Conservation (phyloP, 2,329 filamentous ascomycete genomes). For the Dichotomopilus funicola region DNA sequence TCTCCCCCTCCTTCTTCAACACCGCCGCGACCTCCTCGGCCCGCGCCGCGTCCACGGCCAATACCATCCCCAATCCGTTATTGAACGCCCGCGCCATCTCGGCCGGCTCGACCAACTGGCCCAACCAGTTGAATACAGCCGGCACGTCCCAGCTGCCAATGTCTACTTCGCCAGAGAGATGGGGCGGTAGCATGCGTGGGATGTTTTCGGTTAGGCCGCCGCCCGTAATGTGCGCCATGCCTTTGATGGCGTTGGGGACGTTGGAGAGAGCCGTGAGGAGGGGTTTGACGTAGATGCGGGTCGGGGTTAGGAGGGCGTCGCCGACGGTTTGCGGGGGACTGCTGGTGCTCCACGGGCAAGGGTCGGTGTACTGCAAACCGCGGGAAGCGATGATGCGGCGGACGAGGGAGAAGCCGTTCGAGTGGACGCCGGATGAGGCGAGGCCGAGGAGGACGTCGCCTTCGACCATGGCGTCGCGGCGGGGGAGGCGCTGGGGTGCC, state of each 20-base stretch:
- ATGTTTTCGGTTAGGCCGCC: slow-evolving; percentile 92
- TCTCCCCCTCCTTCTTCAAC: slow-evolving; percentile 65
- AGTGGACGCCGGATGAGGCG: slow-evolving; percentile 81
- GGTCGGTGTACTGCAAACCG: slow-evolving; percentile 62
- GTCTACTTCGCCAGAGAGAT: slow-evolving; percentile 75
- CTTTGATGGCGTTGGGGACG: slow-evolving; percentile 66
- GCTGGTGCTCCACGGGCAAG: slow-evolving; percentile 65
- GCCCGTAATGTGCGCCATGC: slow-evolving; percentile 94
- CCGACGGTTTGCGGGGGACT: slow-evolving; percentile 54
- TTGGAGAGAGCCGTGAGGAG: slow-evolving; percentile 57
- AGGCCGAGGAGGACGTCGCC: slow-evolving; percentile 86
- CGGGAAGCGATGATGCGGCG: slow-evolving; percentile 75
- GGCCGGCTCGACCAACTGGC: slow-evolving; percentile 56
- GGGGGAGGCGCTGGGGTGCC: slow-evolving; percentile 64
- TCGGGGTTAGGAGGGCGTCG: slow-evolving; percentile 76
- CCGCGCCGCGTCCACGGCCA: slow-evolving; percentile 64
- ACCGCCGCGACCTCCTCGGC: slow-evolving; percentile 53
- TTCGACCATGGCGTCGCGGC: slow-evolving; percentile 64
- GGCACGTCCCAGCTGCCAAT: slow-evolving; percentile 69
- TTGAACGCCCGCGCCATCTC: slow-evolving; percentile 96
- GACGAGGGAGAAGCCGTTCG: slow-evolving; percentile 96
- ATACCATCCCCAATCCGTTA: slow-evolving; percentile 88
- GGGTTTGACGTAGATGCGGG: slow-evolving; percentile 85
- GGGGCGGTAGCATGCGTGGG: slow-evolving; percentile 78
- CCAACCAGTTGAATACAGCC: slow-evolving; percentile 81